Conservation (phyloP, 768 basidiomycete species). For the Daedaleopsis sinensis region DNA sequence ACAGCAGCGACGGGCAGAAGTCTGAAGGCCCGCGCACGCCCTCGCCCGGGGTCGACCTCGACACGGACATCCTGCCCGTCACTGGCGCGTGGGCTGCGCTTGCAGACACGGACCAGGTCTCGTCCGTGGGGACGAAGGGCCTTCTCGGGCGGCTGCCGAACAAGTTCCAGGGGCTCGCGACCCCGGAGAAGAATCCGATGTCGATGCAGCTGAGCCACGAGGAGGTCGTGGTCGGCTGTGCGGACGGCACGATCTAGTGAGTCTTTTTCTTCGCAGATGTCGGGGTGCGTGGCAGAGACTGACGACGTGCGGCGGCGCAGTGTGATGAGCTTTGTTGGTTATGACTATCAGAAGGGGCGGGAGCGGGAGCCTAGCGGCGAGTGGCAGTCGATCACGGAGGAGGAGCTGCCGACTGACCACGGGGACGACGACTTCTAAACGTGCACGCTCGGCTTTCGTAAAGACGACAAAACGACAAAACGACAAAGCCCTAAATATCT, state of each 20-base stretch:
- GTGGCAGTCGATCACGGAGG: slow-evolving; percentile 10
- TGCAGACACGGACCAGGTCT: slow-evolving; percentile 42
- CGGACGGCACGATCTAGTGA: slow-evolving; percentile 90
- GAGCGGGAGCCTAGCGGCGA: slow-evolving; percentile 20
- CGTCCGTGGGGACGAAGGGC: slow-evolving; percentile 53
- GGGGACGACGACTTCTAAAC: slow-evolving; percentile 9
- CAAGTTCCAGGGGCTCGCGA: slow-evolving; percentile 79
- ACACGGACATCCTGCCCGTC: slow-evolving; percentile 66
- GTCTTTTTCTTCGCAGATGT: slow-evolving; percentile 31
- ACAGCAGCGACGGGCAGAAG: slow-evolving; percentile 20
- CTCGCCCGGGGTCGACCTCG: slow-evolving; percentile 56
- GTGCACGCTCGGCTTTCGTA: background rate
- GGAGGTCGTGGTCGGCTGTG: slow-evolving; percentile 89
- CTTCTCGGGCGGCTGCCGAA: slow-evolving; percentile 61
- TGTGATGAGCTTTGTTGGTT: slow-evolving; percentile 65
- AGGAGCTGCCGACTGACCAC: slow-evolving; percentile 3
- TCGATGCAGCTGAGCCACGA: slow-evolving; percentile 91
- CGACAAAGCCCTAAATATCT: background rate
- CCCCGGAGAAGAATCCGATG: slow-evolving; percentile 94
- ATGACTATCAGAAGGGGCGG: slow-evolving; percentile 52
- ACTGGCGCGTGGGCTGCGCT: slow-evolving; percentile 78
- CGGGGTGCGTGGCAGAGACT: background rate
- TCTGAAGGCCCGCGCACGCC: slow-evolving; percentile 20
- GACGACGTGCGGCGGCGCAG: slow-evolving; percentile 30
- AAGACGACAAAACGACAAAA: background rate